Percentiles rank a stretch among this genome's conserved stretches.
phyloP scores from a whole-genome alignment of 352 stramenopile genomes.

The Globisporangium middletonii region DNA sequence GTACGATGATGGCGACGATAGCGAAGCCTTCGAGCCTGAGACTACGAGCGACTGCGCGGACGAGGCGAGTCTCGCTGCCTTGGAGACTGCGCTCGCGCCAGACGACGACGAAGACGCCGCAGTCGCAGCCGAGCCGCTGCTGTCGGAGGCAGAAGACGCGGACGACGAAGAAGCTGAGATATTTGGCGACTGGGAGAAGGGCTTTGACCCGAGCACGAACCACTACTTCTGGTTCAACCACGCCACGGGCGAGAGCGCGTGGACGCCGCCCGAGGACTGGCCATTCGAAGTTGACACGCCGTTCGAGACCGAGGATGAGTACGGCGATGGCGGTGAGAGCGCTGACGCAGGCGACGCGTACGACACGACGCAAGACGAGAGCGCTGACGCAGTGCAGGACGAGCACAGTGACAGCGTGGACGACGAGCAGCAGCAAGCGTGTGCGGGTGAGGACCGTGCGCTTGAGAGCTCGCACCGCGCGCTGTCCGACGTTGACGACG shows the following conservation, averaged over 20 bases:
- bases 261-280: constrained; percentile 72
- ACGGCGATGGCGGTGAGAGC: constrained; percentile 6
- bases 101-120: background rate
- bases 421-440: background rate
- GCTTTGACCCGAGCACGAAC: constrained; percentile 72
- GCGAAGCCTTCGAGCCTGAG: background rate
- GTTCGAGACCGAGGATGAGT: constrained; percentile 36
- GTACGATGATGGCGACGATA: background rate
- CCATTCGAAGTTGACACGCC: constrained; percentile 61
- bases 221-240: constrained; percentile 91
- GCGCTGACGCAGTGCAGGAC: constrained; percentile 1
- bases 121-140: constrained; percentile 11
- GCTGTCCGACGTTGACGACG: constrained; percentile 52
- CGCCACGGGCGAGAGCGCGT: constrained; percentile 67
- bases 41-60: background rate
- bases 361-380: too few relatives aligned
- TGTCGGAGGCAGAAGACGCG: constrained; percentile 38
- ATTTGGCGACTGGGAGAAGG: constrained; percentile 84
- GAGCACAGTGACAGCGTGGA: too few relatives aligned
- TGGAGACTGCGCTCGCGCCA: too few relatives aligned
- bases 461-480: constrained; percentile 22
- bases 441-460: constrained; percentile 10
- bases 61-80: background rate
- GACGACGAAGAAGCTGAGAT: constrained; percentile 73
- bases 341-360: constrained; percentile 13